phyloP scores from a whole-genome alignment of 73 alveolate species.

The Paramecium tetraurelia region DNA sequence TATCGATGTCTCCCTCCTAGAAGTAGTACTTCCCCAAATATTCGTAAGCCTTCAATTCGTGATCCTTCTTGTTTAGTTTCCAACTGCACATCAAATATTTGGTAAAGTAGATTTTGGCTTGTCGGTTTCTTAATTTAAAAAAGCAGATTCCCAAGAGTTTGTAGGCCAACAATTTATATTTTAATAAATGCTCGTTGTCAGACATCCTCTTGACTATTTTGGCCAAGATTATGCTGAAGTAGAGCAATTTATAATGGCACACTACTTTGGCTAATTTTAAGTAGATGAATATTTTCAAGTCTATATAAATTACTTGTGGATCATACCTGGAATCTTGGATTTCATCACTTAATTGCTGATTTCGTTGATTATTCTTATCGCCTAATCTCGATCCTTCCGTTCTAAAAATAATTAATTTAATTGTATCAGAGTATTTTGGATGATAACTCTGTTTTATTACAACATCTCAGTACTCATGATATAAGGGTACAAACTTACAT shows the following conservation, averaged over 20 bases:
- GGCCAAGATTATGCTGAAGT: not conserved
- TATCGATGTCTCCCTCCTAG: slow-evolving; percentile 42
- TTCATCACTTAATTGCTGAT: not conserved
- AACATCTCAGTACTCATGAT: not conserved
- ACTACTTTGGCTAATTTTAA: not conserved
- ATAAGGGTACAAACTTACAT: not conserved
- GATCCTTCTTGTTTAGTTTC: not conserved
- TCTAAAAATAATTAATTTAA: not conserved
- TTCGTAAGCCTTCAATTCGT: slow-evolving; percentile 52
- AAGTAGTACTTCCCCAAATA: slow-evolving; percentile 40
- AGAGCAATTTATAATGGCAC: not conserved
- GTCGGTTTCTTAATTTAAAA: not conserved
- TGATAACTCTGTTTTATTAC: not conserved
- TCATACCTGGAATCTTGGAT: not conserved
- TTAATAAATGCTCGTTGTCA: not conserved
- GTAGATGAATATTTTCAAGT: not conserved
- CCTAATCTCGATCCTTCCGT: not conserved
- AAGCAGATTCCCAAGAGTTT: not conserved
- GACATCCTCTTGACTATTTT: not conserved
- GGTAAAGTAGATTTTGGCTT: not conserved
- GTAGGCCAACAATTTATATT: not conserved
- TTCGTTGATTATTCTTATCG: not conserved
- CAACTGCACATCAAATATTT: slow-evolving; percentile 45
- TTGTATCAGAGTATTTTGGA: not conserved
- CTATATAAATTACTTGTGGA: not conserved